Evolutionary conservation across 2,329 filamentous ascomycete genomes (phyloP).

Genomic region (Macrophomina pseudophaseolina): DNA sequence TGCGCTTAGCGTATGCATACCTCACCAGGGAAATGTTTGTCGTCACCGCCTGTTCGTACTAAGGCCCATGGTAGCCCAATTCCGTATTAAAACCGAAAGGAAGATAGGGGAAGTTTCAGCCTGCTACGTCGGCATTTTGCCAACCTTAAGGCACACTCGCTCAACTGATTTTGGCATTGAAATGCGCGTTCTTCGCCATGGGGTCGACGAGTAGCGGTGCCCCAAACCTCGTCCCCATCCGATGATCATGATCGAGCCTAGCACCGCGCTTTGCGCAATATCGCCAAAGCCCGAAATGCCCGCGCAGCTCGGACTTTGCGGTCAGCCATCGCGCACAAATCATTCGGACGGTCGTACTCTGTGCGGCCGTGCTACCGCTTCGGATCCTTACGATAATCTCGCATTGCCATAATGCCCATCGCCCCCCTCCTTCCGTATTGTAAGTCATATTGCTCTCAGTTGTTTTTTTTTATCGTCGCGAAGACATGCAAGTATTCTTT

Average conservation of each 20-base stretch:
- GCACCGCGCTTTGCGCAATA: constrained; percentile 19
- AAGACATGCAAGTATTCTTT: neutral
- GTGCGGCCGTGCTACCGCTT: constrained; percentile 11
- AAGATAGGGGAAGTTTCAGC: constrained; percentile 22
- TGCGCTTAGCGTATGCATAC: constrained; percentile 3
- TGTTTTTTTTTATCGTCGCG: too few species aligned
- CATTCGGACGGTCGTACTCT: neutral
- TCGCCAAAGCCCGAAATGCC: neutral
- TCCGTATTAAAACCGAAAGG: neutral
- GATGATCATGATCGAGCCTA: neutral
- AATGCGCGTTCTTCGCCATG: neutral
- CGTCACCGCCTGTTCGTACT: constrained; percentile 12
- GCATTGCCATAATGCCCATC: neutral
- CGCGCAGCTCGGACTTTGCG: constrained; percentile 7
- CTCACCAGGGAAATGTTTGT: neutral
- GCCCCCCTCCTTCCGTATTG: neutral
- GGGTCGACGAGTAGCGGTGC: neutral
- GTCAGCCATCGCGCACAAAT: constrained; percentile 5
- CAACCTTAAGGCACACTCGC: neutral
- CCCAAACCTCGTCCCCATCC: neutral
- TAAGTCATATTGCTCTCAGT: neutral
- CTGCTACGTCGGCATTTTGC: constrained; percentile 6
- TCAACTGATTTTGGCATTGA: neutral
- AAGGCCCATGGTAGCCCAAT: neutral
- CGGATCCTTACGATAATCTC: constrained; percentile 9